phyloP scores from a whole-genome alignment of 2,329 filamentous ascomycete species.

The Metarhizium album region DNA sequence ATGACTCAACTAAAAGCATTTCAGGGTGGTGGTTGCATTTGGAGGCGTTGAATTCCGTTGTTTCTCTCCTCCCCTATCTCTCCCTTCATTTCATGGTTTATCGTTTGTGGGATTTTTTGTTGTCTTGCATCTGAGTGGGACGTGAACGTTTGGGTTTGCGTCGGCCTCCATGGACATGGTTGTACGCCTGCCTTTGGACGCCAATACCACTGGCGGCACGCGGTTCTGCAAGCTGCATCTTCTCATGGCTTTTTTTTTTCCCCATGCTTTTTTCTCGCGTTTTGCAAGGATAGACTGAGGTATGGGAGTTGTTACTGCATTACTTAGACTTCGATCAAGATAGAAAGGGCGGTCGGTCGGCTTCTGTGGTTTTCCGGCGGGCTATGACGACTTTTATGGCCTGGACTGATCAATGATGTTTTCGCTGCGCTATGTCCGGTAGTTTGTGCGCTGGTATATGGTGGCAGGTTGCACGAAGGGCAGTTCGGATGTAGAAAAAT shows the following conservation, averaged over 20 bases:
- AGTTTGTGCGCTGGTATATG: constrained; percentile 6
- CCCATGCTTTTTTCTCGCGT: constrained; percentile 1
- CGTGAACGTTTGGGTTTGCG: constrained; percentile 2
- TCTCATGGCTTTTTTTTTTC: constrained; percentile 1
- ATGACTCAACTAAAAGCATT: constrained; percentile 14
- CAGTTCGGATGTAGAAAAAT: constrained; percentile 6
- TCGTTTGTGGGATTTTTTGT: constrained; percentile 1
- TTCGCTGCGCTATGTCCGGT: constrained; percentile 13
- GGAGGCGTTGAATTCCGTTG: constrained; percentile 24
- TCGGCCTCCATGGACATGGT: constrained; percentile 3
- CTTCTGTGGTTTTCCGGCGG: constrained; percentile 17
- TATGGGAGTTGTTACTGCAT: constrained; percentile 26
- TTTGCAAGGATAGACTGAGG: constrained; percentile 22
- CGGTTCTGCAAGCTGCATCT: constrained; percentile 22
- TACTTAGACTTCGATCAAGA: constrained; percentile 29
- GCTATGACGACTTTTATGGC: constrained; percentile 24
- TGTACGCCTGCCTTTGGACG: constrained; percentile 1
- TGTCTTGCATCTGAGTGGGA: neutral
- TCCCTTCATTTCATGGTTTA: constrained; percentile 4
- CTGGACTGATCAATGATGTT: constrained; percentile 25
- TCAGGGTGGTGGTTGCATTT: constrained; percentile 24
- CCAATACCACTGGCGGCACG: constrained; percentile 9
- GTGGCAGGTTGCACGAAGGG: constrained; percentile 8
- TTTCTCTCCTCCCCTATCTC: constrained; percentile 12
- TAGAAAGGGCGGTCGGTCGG: constrained; percentile 23